A percentile compares a stretch with the other conserved stretches of the same genome.
These are phyloP conservation scores for Phylloporus rhodoxanthus DNA, from an alignment of 768 basidiomycete genomes.

Conservation along the genomic window DNA sequence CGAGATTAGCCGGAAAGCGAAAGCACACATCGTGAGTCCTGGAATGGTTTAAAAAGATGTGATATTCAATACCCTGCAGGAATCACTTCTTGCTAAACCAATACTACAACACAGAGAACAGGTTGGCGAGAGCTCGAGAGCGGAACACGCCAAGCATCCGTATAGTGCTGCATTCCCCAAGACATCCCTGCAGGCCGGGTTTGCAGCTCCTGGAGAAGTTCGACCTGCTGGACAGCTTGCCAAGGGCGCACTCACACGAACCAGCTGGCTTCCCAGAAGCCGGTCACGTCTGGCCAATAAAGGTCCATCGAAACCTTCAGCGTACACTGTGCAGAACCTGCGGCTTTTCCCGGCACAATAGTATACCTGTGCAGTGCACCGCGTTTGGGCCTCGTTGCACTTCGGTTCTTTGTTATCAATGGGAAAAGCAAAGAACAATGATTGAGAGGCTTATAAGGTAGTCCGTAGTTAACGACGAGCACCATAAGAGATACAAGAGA, in stretches of 20 bases:
- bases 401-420: slow-evolving; percentile 1
- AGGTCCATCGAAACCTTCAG: slow-evolving; percentile 5
- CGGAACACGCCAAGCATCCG: slow-evolving; percentile 21
- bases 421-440: slow-evolving; percentile 4
- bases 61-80: slow-evolving; percentile 36
- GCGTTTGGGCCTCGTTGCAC: neutral
- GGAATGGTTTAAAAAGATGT: neutral
- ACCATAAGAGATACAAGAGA: slow-evolving; percentile 15
- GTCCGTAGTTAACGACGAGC: slow-evolving; percentile 9
- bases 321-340: slow-evolving; percentile 20
- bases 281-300: slow-evolving; percentile 12
- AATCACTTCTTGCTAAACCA: slow-evolving; percentile 62
- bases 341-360: slow-evolving; percentile 14
- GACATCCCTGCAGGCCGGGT: slow-evolving; percentile 41
- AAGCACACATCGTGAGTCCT: slow-evolving; percentile 58
- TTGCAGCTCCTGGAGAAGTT: slow-evolving; percentile 52
- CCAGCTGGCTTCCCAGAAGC: slow-evolving; percentile 20
- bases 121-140: slow-evolving; percentile 30
- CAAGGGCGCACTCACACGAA: slow-evolving; percentile 44
- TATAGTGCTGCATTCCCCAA: slow-evolving; percentile 23
- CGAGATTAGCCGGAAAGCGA: slow-evolving; percentile 51
- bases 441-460: neutral
- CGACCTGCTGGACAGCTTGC: slow-evolving; percentile 50
- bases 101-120: slow-evolving; percentile 43
- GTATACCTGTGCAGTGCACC: no score